Conservation (phyloP, 176 grass and related monocot species). For the Ensete ventricosum region DNA sequence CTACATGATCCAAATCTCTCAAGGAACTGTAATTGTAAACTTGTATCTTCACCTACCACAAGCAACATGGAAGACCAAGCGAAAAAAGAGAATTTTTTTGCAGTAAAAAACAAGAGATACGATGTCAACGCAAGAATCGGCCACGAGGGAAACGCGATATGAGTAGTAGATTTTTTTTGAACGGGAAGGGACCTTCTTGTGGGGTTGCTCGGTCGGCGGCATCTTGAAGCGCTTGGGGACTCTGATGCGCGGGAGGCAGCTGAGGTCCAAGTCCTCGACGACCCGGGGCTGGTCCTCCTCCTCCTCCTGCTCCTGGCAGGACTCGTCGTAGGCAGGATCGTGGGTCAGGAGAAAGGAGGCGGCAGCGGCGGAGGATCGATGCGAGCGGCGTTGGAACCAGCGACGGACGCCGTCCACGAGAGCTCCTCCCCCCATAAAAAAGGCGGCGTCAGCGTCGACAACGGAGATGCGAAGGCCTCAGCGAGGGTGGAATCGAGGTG, state of each 20-base stretch:
- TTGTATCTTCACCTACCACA: not conserved
- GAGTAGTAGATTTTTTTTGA: not conserved
- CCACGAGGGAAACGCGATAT: not conserved
- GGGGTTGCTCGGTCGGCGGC: slow-evolving; percentile 13
- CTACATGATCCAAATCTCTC: not conserved
- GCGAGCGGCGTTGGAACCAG: slow-evolving; percentile 51
- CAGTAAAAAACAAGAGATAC: not conserved
- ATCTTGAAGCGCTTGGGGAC: slow-evolving; percentile 13
- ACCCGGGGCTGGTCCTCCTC: slow-evolving; percentile 2
- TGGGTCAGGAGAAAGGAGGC: not conserved
- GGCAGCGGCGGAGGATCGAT: slow-evolving; percentile 10
- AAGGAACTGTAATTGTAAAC: not conserved
- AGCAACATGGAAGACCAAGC: not conserved
- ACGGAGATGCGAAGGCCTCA: not conserved
- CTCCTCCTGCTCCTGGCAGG: slow-evolving; percentile 1
- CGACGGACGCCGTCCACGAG: slow-evolving; percentile 63
- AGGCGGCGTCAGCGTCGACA: not conserved
- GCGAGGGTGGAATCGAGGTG: not conserved
- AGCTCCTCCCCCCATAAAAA: slow-evolving; percentile 32
- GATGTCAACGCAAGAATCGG: not conserved
- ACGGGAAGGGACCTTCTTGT: slow-evolving; percentile 19
- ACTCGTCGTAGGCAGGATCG: slow-evolving; percentile 8
- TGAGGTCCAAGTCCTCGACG: slow-evolving; percentile 50
- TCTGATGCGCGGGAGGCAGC: slow-evolving; percentile 22
- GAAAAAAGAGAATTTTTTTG: not conserved